A percentile compares a stretch with the other conserved stretches of the same genome.
Conservation (phyloP, 305 asterid genomes). For the Lippia alba region DNA sequence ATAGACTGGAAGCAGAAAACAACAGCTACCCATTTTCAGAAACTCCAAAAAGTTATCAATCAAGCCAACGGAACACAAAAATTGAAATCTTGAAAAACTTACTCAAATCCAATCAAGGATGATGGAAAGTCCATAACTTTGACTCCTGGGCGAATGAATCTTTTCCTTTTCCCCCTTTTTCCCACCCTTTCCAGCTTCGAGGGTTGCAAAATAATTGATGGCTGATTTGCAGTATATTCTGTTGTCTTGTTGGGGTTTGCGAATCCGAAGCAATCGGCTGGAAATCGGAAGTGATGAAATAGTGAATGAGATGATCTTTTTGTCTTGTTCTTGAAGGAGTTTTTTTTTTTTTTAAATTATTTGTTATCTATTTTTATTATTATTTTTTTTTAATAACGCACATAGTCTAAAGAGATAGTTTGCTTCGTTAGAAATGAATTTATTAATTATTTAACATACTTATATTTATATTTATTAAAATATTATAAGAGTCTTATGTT, state of each 20-base stretch:
- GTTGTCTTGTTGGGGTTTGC: constrained; percentile 16
- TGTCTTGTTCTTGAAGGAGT: constrained; percentile 7
- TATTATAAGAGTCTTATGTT: too few relatives aligned
- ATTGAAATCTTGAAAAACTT: constrained; percentile 29
- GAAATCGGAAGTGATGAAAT: neutral
- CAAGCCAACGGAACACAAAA: constrained; percentile 16
- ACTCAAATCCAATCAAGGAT: constrained; percentile 35
- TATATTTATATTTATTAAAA: too few relatives aligned
- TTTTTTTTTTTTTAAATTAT: too few relatives aligned
- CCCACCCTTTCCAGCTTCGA: neutral
- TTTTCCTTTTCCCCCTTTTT: neutral
- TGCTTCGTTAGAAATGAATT: too few relatives aligned
- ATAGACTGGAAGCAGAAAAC: neutral
- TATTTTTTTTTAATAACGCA: too few relatives aligned
- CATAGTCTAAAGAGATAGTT: too few relatives aligned
- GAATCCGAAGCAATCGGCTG: constrained; percentile 19
- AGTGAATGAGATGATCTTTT: neutral
- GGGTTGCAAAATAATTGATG: constrained; percentile 3
- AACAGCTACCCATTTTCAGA: constrained; percentile 19
- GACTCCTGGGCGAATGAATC: too few relatives aligned
- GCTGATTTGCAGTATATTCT: constrained; percentile 35
- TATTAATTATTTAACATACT: too few relatives aligned
- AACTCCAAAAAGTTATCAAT: constrained; percentile 4
- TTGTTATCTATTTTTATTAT: too few relatives aligned
- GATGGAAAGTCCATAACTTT: neutral